phyloP scores from a whole-genome alignment of 2,329 filamentous ascomycete species.

The Beauveria pseudobassiana region DNA sequence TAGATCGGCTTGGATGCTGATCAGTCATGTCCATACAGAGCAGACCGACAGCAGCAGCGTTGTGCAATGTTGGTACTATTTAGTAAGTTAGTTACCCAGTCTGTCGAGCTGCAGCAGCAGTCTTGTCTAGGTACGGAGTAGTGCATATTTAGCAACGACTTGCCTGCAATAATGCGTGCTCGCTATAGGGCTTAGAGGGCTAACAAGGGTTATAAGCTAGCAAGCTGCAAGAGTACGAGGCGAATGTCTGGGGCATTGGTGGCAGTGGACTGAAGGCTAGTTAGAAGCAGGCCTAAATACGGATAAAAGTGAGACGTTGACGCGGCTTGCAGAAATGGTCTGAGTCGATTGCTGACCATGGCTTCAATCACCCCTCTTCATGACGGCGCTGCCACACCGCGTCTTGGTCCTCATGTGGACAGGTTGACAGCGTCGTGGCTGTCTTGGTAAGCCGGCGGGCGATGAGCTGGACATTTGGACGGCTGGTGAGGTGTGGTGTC shows the following conservation, averaged over 20 bases:
- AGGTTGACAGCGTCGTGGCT: slow-evolving; percentile 6
- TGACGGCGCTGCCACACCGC: slow-evolving; percentile 2
- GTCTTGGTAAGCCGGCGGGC: background rate
- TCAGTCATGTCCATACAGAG: too few relatives aligned
- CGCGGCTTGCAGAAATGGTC: background rate
- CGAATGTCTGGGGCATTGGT: background rate
- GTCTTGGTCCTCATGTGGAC: slow-evolving; percentile 8
- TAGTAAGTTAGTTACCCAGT: too few relatives aligned
- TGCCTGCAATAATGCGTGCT: background rate
- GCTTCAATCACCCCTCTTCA: background rate
- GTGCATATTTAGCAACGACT: background rate
- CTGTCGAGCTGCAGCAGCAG: too few relatives aligned
- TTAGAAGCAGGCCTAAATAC: background rate
- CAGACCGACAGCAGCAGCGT: too few relatives aligned
- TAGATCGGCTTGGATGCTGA: too few relatives aligned
- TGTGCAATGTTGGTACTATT: too few relatives aligned
- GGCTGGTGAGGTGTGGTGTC: background rate
- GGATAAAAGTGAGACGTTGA: background rate
- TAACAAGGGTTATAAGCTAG: background rate
- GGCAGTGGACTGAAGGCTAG: background rate
- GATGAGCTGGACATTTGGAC: background rate
- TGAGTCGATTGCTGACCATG: background rate
- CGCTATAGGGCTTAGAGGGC: background rate
- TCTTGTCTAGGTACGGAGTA: background rate
- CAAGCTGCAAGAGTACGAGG: background rate